Conservation (phyloP, 352 stramenopile genomes). For the Globisporangium carolinianum region DNA sequence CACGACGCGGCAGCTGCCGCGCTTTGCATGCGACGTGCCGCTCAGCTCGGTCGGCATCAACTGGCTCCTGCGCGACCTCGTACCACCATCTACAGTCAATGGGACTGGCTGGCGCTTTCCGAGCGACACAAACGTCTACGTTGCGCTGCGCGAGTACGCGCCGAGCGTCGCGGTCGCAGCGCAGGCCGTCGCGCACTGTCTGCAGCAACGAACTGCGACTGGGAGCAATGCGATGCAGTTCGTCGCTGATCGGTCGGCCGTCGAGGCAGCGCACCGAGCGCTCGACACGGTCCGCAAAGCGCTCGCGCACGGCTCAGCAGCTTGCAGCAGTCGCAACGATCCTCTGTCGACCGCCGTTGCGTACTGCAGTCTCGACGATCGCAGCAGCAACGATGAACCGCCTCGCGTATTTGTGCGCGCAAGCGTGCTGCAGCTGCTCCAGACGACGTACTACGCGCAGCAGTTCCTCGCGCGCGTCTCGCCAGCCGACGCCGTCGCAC, state of each 20-base stretch:
- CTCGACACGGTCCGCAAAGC: neutral
- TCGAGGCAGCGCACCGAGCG: slow-evolving; percentile 2
- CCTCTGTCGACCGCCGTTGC: no score
- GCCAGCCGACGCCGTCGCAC: slow-evolving; percentile 9
- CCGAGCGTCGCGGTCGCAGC: slow-evolving; percentile 14
- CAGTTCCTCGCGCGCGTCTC: slow-evolving; percentile 19
- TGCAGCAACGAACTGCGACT: neutral
- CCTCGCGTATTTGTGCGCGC: slow-evolving; percentile 22
- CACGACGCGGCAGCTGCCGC: slow-evolving; percentile 24
- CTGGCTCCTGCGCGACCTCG: slow-evolving; percentile 19
- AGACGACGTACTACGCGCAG: slow-evolving; percentile 26
- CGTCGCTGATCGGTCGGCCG: neutral
- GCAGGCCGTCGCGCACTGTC: slow-evolving; percentile 4
- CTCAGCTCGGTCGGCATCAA: slow-evolving; percentile 25
- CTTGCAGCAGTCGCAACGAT: no score
- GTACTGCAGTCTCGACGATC: neutral
- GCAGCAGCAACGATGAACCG: no score
- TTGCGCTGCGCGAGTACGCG: slow-evolving; percentile 28
- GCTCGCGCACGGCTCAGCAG: neutral
- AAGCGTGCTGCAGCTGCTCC: slow-evolving; percentile 32
- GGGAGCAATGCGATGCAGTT: neutral
- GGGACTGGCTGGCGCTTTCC: neutral
- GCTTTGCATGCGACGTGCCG: slow-evolving; percentile 25
- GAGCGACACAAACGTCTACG: slow-evolving; percentile 28
- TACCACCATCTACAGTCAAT: neutral